Conservation (phyloP, 768 basidiomycete genomes). For the Aureoboletus auriporus region DNA sequence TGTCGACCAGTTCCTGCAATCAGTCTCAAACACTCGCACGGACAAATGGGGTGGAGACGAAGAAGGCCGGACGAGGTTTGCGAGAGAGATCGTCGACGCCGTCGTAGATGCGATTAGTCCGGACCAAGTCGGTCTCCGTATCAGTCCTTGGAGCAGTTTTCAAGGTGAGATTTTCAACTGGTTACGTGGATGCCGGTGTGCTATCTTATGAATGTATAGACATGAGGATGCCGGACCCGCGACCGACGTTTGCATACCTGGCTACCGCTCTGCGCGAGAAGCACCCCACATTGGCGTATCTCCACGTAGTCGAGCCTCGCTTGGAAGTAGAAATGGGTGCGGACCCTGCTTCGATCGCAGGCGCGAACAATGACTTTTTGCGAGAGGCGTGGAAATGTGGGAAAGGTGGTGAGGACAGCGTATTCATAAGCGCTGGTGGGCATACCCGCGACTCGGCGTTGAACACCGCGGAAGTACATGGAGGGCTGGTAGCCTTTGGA, state of each 20-base stretch:
- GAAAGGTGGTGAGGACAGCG: neutral
- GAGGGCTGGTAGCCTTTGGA: slow-evolving; percentile 26
- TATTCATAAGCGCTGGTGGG: neutral
- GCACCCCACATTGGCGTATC: slow-evolving; percentile 39
- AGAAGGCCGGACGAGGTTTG: slow-evolving; percentile 55
- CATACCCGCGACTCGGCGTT: neutral
- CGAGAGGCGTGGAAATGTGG: slow-evolving; percentile 15
- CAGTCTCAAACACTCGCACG: slow-evolving; percentile 50
- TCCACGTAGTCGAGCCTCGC: slow-evolving; percentile 46
- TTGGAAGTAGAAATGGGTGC: slow-evolving; percentile 5
- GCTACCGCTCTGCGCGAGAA: slow-evolving; percentile 34
- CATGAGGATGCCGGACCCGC: slow-evolving; percentile 52
- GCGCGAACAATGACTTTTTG: slow-evolving; percentile 40
- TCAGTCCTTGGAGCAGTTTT: slow-evolving; percentile 51
- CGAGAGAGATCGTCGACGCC: slow-evolving; percentile 50
- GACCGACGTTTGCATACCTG: slow-evolving; percentile 50
- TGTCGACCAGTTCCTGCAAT: slow-evolving; percentile 60
- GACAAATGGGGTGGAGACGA: slow-evolving; percentile 69
- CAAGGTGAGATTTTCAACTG: slow-evolving; percentile 29
- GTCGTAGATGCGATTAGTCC: slow-evolving; percentile 49
- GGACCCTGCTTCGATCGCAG: neutral
- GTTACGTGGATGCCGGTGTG: neutral
- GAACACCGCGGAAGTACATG: neutral
- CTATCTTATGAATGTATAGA: slow-evolving; percentile 20
- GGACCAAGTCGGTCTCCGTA: slow-evolving; percentile 49